Evolutionary conservation across 2,329 filamentous ascomycete species (phyloP).

Genomic region (Orbilia javanica): DNA sequence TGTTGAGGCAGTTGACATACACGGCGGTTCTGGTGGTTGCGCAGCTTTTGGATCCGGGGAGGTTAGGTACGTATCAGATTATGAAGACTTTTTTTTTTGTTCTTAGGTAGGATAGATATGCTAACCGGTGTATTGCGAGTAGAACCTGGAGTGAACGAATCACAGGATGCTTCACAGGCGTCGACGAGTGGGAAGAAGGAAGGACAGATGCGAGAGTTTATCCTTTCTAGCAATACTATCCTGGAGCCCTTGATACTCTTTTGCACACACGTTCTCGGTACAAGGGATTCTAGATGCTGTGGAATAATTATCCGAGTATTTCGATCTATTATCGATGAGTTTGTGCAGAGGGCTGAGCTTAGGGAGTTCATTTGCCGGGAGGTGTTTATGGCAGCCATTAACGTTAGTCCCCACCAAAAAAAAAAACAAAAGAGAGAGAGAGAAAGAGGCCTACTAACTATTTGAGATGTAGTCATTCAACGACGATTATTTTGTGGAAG

Average conservation of each 20-base stretch:
- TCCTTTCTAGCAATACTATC: slow-evolving; percentile 80
- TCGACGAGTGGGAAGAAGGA: slow-evolving; percentile 46
- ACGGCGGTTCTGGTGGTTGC: slow-evolving; percentile 92
- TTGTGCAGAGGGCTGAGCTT: slow-evolving; percentile 70
- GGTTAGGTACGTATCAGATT: slow-evolving; percentile 71
- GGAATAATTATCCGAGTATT: slow-evolving; percentile 88
- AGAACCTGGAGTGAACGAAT: slow-evolving; percentile 42
- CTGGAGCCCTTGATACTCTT: slow-evolving; percentile 92
- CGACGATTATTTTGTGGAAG: slow-evolving; percentile 95
- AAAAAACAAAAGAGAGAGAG: background rate
- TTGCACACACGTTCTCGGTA: slow-evolving; percentile 87
- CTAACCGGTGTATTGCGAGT: background rate
- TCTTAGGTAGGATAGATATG: background rate
- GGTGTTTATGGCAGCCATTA: slow-evolving; percentile 78
- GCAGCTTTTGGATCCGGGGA: slow-evolving; percentile 82
- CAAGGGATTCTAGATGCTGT: slow-evolving; percentile 90
- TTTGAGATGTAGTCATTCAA: slow-evolving; percentile 74
- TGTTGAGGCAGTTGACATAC: slow-evolving; percentile 90
- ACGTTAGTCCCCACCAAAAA: slow-evolving; percentile 67
- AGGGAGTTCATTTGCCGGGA: slow-evolving; percentile 91
- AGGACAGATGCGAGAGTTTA: slow-evolving; percentile 78
- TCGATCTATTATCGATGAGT: slow-evolving; percentile 84
- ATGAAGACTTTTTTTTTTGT: background rate
- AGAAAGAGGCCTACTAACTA: background rate
- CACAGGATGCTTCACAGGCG: slow-evolving; percentile 40